These are phyloP conservation scores for Solanum aculeatissimum DNA, from an alignment of 305 asterid species.

Conservation along the genomic window DNA sequence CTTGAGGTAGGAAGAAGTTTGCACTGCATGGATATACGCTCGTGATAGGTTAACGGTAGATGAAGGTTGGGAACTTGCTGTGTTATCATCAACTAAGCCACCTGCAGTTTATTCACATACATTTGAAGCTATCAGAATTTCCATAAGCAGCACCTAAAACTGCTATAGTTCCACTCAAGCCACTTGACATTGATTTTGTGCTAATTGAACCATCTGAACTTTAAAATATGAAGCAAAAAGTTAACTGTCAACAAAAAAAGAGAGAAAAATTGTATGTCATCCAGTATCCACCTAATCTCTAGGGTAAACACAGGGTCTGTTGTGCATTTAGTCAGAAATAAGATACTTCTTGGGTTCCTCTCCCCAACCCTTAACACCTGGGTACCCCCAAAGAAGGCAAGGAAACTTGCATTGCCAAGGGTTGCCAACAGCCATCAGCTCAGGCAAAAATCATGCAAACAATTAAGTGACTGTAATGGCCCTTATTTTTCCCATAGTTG, in stretches of 20 bases:
- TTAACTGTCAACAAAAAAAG: not conserved
- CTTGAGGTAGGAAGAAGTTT: slow-evolving; percentile 60
- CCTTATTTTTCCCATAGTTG: not conserved
- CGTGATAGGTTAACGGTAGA: slow-evolving; percentile 66
- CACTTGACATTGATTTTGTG: slow-evolving; percentile 1
- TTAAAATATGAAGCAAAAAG: not conserved
- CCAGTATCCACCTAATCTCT: not conserved
- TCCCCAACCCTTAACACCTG: not conserved
- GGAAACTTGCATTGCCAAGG: not conserved
- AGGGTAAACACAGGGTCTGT: not conserved
- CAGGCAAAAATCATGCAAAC: not conserved
- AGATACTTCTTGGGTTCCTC: not conserved
- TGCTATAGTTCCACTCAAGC: not conserved
- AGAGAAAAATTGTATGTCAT: not conserved
- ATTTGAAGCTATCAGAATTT: not conserved
- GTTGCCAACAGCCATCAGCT: not conserved
- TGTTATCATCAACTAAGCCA: slow-evolving; percentile 31
- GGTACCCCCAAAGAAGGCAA: not conserved
- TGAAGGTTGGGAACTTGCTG: slow-evolving; percentile 52
- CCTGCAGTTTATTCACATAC: slow-evolving; percentile 14
- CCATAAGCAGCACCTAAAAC: not conserved
- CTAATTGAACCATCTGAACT: not conserved
- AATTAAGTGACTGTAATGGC: not conserved
- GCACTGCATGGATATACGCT: slow-evolving; percentile 55
- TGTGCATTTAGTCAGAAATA: not conserved